Base-by-base conservation (phyloP, 345 rosid genomes). In the Fremontodendron californicum region DNA sequence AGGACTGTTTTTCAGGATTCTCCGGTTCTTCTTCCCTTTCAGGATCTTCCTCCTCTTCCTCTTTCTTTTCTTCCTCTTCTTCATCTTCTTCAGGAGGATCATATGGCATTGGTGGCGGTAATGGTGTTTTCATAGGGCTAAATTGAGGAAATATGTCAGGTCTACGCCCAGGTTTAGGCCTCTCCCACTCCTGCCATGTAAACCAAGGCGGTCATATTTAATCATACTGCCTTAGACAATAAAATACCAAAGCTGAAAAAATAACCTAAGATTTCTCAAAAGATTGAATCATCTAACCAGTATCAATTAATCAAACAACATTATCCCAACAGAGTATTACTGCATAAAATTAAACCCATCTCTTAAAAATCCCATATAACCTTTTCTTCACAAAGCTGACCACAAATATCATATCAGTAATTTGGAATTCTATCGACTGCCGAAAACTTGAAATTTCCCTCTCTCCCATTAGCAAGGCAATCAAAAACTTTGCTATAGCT, bases 111-210 rank as follows among this genome's bases (percentile, higher is more conserved):
- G 93, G 96, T 0, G 90, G 88, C 7, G 96, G 96, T 52, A 90
- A 86, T 3, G 93, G 93, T 79, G 93, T 89, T 82, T 89, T 91
- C 92, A 91, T 87, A 0, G 93, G 96, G 42, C 93, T 89, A 81
- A 89, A 91, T 78, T 89, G 88, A 0, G 96, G 93, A 46, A 89
- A 87, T 71, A 87, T 88, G 55, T 90, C 96, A 75, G 90, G 90
- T 66, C 93, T 88, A 75, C 93, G 86, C 67, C 89, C 93, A 8
- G 96, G 93, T 80, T 87, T 89, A 6, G 90, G 93, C 78, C 86
- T 88, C 69, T 88, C 90, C 96, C 93, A 89, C 55, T 90, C 96
- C 92, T 88, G 82, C 61, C 75, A 83, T 42, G 42, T 6, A 18
- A 31, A 86, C 31, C 60, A 46, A 29, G 12, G 57, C 12, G 21